A percentile compares a stretch with the other conserved stretches of the same genome.
Evolutionary conservation across 1,139 yeast genomes (phyloP).

Genomic region (Protomyces inouyei): DNA sequence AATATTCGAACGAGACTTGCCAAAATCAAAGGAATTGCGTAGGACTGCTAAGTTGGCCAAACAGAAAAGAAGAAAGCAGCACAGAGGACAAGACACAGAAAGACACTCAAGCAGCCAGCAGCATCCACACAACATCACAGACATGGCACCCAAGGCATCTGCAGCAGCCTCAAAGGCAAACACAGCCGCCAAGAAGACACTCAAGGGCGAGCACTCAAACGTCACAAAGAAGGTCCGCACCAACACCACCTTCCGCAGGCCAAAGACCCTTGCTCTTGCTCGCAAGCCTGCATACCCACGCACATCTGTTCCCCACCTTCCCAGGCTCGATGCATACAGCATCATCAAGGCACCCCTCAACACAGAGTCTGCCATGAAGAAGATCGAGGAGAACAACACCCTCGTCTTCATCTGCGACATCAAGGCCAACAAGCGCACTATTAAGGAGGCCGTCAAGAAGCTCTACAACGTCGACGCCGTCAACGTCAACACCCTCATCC

Average conservation of each 20-base stretch:
- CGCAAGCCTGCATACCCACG: slow-evolving; percentile 94
- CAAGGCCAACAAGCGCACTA: slow-evolving; percentile 96
- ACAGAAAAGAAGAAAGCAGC: not conserved
- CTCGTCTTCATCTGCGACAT: slow-evolving; percentile 97
- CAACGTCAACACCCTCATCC: slow-evolving; percentile 42
- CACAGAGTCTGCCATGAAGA: slow-evolving; percentile 98
- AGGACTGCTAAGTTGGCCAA: not conserved
- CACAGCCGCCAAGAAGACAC: slow-evolving; percentile 98
- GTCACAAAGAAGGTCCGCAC: slow-evolving; percentile 93
- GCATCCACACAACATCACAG: not conserved
- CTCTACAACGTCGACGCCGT: slow-evolving; percentile 93
- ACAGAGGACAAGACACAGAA: not conserved
- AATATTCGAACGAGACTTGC: too few relatives aligned
- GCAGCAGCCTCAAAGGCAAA: slow-evolving; percentile 62
- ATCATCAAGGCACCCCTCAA: slow-evolving; percentile 92
- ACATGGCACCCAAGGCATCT: not conserved
- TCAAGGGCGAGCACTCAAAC: slow-evolving; percentile 92
- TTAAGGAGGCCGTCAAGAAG: slow-evolving; percentile 97
- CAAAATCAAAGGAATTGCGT: not conserved
- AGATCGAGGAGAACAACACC: slow-evolving; percentile 99
- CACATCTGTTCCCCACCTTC: slow-evolving; percentile 95
- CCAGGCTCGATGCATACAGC: slow-evolving; percentile 96
- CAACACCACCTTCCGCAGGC: slow-evolving; percentile 89
- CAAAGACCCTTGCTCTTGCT: slow-evolving; percentile 92
- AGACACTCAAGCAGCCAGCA: not conserved